Conservation (phyloP, 2,329 filamentous ascomycete species). For the Nothopassalora personata region DNA sequence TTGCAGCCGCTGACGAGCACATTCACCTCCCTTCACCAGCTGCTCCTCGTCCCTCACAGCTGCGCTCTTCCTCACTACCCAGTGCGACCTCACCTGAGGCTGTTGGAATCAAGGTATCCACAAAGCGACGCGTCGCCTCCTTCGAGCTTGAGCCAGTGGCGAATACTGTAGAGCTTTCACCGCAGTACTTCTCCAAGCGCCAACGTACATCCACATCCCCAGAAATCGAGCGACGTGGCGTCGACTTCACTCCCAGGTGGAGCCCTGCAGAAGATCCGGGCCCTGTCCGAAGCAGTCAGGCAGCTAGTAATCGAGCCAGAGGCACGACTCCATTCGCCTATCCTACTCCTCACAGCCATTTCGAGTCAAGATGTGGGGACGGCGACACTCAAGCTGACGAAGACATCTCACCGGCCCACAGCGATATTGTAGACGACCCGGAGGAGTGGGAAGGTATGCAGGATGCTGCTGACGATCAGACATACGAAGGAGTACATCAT, state of each 20-base stretch:
- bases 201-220: conserved; percentile 56
- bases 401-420: conserved; percentile 5
- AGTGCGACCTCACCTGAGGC: conserved; percentile 16
- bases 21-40: conserved; percentile 10
- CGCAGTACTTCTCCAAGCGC: conserved; percentile 36
- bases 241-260: conserved; percentile 39
- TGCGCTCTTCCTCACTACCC: conserved; percentile 26
- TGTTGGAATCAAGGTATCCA: conserved; percentile 1
- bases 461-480: conserved; percentile 24
- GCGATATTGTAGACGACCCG: conserved; percentile 12
- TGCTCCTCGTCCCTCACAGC: conserved; percentile 6
- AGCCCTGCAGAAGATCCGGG: conserved; percentile 34
- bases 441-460: conserved; percentile 35
- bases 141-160: conserved; percentile 27
- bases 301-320: conserved; percentile 38
- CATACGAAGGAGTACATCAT: not conserved
- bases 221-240: conserved; percentile 29
- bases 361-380: conserved; percentile 32
- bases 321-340: conserved; percentile 62
- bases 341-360: conserved; percentile 63
- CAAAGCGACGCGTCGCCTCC: conserved; percentile 31
- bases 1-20: conserved; percentile 6
- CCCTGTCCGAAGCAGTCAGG: conserved; percentile 23
- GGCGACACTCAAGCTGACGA: conserved; percentile 23
- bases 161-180: conserved; percentile 21